Evolutionary conservation across 2,329 filamentous ascomycete species (phyloP).

Genomic region (Botrytis medusae): DNA sequence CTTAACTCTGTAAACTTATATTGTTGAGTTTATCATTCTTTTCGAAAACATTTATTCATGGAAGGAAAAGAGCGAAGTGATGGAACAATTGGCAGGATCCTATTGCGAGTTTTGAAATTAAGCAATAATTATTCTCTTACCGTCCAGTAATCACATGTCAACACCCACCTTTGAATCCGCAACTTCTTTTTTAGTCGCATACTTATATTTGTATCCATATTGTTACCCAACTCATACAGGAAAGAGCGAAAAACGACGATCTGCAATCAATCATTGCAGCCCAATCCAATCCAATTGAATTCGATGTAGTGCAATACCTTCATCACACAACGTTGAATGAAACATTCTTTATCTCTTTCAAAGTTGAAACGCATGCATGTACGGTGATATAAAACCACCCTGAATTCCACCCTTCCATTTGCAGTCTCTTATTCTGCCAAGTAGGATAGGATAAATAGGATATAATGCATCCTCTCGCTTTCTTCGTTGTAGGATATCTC

Average conservation of each 20-base stretch:
- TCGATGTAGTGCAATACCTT: background rate
- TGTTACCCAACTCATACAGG: background rate
- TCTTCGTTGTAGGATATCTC: slow-evolving; percentile 18
- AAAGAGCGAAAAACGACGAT: background rate
- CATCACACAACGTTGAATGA: slow-evolving; percentile 2
- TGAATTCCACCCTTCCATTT: background rate
- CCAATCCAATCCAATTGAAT: background rate
- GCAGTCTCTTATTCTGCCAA: background rate
- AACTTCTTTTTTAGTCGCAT: background rate
- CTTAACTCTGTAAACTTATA: background rate
- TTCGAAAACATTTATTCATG: background rate
- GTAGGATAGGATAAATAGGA: slow-evolving; percentile 13
- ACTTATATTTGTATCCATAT: background rate
- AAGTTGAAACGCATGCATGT: background rate
- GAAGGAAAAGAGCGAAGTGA: background rate
- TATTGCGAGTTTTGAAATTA: background rate
- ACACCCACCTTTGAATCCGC: background rate
- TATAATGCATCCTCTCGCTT: slow-evolving; percentile 16
- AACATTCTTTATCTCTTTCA: background rate
- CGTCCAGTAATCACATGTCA: slow-evolving; percentile 1
- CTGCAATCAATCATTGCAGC: too few relatives aligned
- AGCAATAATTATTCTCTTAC: background rate
- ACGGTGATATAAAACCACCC: background rate
- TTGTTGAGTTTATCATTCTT: background rate
- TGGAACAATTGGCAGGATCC: background rate